These are phyloP conservation scores for Globisporangium cederbergense DNA, from an alignment of 352 stramenopile species.

Conservation along the genomic window DNA sequence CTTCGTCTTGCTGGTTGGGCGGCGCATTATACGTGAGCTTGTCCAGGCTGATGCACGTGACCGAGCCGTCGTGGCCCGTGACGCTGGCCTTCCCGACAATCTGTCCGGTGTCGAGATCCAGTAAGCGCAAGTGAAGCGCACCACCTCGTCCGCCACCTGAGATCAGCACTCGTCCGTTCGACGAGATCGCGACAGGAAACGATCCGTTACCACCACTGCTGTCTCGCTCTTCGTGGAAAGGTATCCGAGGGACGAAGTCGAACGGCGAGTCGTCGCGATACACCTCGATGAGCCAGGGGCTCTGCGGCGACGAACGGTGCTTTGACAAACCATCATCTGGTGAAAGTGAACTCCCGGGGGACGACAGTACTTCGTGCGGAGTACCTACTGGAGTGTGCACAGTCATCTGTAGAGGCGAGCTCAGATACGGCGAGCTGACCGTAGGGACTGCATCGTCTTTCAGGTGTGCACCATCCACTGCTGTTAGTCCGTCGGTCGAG, in stretches of 20 bases:
- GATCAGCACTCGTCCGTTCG: slow-evolving; percentile 69
- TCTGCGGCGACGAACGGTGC: slow-evolving; percentile 19
- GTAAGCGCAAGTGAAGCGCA: slow-evolving; percentile 66
- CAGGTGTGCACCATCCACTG: background rate
- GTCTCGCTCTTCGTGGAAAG: slow-evolving; percentile 55
- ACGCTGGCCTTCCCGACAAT: slow-evolving; percentile 81
- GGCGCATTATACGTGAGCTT: slow-evolving; percentile 43
- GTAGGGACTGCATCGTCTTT: background rate
- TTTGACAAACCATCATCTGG: slow-evolving; percentile 2
- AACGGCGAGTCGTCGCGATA: slow-evolving; percentile 71
- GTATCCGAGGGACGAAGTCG: slow-evolving; percentile 76
- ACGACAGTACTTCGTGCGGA: slow-evolving; percentile 1
- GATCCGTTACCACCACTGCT: slow-evolving; percentile 16
- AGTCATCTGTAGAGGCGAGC: background rate
- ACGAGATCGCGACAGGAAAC: slow-evolving; percentile 66
- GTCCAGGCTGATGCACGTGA: slow-evolving; percentile 77
- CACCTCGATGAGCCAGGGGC: slow-evolving; percentile 70
- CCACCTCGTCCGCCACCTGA: slow-evolving; percentile 71
- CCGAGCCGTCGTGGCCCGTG: slow-evolving; percentile 56
- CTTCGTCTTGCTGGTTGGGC: slow-evolving; percentile 45
- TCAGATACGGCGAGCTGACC: background rate
- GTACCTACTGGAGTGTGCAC: slow-evolving; percentile 4
- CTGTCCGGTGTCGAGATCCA: slow-evolving; percentile 82
- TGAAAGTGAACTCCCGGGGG: background rate
- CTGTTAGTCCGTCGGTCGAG: background rate